Evolutionary conservation across 371 early-diverging fungal genomes (phyloP), one percentile per base, ranked within the genome.

Genomic region (Mortierella sp.): DNA sequence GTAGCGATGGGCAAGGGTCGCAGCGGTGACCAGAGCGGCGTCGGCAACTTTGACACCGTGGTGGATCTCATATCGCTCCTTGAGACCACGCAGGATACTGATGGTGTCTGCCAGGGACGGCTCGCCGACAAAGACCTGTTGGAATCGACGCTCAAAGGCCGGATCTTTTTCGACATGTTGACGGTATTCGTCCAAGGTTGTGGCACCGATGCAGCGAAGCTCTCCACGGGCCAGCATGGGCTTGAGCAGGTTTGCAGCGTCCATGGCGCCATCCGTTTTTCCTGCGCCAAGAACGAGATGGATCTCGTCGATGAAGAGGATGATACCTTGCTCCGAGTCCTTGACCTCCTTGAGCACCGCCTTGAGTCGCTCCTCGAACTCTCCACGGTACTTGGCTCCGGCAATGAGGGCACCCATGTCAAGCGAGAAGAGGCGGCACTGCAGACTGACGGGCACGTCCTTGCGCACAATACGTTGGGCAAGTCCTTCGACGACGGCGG

Each of bases 251-350:
- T 99, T 97, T 47, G 97, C 97, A 4, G 96, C 94, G 75, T 96
- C 95, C 92, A 96, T 93, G 31, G 93, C 85, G 3, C 96, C 96
- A 50, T 95, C 94, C 8, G 90, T 86, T 76, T 97, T 95, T 17
- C 98, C 95, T 47, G 97, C 94, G 5, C 96, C 96, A 24, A 95
- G 83, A 6, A 98, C 93, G 30, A 95, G 90, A 72, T 99, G 99
- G 39, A 99, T 93, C 84, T 99, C 99, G 83, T 99, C 99, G 72
- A 99, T 97, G 80, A 99, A 99, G 26, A 99, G 82, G 66, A 99
- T 99, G 43, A 97, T 89, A 31, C 93, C 91, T 42, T 93, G 93
- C 11, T 92, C 85, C 6, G 94, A 89, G 34, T 97, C 96, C 72
- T 90, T 89, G 62, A 99, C 94, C 80, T 99, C 99, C 69, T 97